Percentiles rank a stretch among this genome's conserved stretches.
Evolutionary conservation across 2,329 filamentous ascomycete genomes (phyloP).

Genomic region (Fusarium pininemorale): DNA sequence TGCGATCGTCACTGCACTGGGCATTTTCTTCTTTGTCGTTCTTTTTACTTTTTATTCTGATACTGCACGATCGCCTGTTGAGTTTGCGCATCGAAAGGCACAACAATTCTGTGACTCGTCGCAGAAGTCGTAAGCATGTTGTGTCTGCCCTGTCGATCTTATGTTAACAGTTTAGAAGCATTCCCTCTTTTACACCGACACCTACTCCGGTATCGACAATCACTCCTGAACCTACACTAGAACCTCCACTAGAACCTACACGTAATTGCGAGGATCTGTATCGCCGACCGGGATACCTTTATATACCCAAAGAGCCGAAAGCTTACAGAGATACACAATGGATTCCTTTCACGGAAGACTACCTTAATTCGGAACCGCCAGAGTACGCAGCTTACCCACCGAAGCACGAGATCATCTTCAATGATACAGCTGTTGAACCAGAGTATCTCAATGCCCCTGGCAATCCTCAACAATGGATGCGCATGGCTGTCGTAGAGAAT

Average conservation of each 20-base stretch:
- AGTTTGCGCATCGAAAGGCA: conserved; percentile 21
- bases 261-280: conserved; percentile 31
- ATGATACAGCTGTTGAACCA: conserved; percentile 62
- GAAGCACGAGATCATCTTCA: conserved; percentile 69
- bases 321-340: conserved; percentile 62
- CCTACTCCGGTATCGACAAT: not conserved
- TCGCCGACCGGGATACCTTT: conserved; percentile 62
- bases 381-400: conserved; percentile 52
- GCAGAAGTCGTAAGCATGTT: not conserved
- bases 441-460: conserved; percentile 11
- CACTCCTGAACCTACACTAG: not conserved
- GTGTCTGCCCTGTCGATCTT: rapidly evolving
- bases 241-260: not conserved
- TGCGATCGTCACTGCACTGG: not conserved
- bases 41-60: conserved; percentile 21
- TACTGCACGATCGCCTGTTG: conserved; percentile 10
- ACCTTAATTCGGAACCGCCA: conserved; percentile 67
- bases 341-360: conserved; percentile 47
- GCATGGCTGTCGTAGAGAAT: conserved; percentile 20
- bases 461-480: conserved; percentile 33
- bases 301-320: conserved; percentile 67
- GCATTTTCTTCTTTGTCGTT: conserved; percentile 23
- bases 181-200: conserved; percentile 5
- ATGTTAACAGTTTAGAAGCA: not conserved
- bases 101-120: conserved; percentile 21